Conservation (phyloP, 371 early-diverging fungal species). For the Haplosporangium sp. region DNA sequence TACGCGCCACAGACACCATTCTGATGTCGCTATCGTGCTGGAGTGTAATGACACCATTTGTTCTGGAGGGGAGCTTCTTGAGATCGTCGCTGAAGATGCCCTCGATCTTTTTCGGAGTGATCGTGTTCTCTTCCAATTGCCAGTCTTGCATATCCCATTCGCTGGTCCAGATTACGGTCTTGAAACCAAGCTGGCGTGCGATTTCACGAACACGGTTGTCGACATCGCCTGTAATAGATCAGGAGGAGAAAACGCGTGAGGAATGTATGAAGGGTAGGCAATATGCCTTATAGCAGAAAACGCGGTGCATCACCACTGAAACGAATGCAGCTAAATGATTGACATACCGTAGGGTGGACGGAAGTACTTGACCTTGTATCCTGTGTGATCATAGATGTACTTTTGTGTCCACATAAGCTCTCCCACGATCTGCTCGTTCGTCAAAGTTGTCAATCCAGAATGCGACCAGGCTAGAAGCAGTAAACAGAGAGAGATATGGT, state of each 20-base stretch:
- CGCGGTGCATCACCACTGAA: too few relatives aligned
- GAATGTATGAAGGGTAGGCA: conserved; percentile 17
- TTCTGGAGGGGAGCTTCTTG: conserved; percentile 2
- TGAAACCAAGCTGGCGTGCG: conserved; percentile 66
- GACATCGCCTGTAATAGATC: conserved; percentile 58
- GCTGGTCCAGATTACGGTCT: conserved; percentile 55
- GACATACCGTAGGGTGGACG: conserved; percentile 64
- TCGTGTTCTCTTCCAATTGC: conserved; percentile 42
- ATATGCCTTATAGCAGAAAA: not conserved
- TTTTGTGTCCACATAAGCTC: conserved; percentile 73
- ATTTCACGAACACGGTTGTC: conserved; percentile 74
- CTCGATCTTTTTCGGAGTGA: conserved; percentile 27
- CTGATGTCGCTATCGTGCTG: conserved; percentile 39
- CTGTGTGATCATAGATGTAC: conserved; percentile 69
- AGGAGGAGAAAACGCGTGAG: not conserved
- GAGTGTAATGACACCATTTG: conserved; percentile 36
- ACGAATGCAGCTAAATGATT: too few relatives aligned
- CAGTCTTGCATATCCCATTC: conserved; percentile 56
- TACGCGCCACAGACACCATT: conserved; percentile 45
- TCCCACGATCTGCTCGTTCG: conserved; percentile 70
- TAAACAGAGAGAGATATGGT: not conserved
- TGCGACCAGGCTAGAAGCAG: conserved; percentile 65
- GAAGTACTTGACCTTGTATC: conserved; percentile 69
- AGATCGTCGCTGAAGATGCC: conserved; percentile 32
- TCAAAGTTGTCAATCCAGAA: conserved; percentile 66